These are phyloP conservation scores for Ophiorrhiza pumila DNA, from an alignment of 257 asterid species.

Conservation along the genomic window DNA sequence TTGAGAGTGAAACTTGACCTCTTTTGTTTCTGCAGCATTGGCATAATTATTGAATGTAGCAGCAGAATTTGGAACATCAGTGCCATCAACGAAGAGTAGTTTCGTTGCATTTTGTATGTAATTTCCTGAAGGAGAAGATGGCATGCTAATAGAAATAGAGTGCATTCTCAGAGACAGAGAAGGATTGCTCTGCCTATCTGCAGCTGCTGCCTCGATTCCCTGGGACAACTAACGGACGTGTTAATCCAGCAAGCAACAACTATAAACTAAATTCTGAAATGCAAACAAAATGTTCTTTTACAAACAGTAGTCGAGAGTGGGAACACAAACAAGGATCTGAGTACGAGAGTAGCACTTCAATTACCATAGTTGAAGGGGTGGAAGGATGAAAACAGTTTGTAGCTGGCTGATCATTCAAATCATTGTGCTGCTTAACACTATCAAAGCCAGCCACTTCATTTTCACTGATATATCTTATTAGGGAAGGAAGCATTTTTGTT, in stretches of 20 bases:
- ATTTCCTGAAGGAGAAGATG: slow-evolving; percentile 48
- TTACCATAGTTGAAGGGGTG: slow-evolving; percentile 29
- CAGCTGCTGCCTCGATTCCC: slow-evolving; percentile 13
- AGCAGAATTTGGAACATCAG: slow-evolving; percentile 19
- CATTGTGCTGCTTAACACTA: slow-evolving; percentile 14
- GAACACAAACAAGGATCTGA: too few relatives aligned
- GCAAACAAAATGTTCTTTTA: too few relatives aligned
- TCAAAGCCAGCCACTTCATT: slow-evolving; percentile 58
- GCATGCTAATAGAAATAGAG: slow-evolving; percentile 68
- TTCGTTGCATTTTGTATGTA: slow-evolving; percentile 29
- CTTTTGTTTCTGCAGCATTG: background rate
- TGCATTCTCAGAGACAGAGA: slow-evolving; percentile 16
- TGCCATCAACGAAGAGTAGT: slow-evolving; percentile 30
- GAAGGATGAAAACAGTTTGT: slow-evolving; percentile 17
- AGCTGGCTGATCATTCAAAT: slow-evolving; percentile 6
- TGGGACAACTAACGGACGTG: background rate
- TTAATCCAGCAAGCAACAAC: background rate
- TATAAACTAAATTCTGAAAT: too few relatives aligned
- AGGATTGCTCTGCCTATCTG: slow-evolving; percentile 1
- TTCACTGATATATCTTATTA: slow-evolving; percentile 42
- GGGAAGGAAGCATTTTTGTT: slow-evolving; percentile 38
- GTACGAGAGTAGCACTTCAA: too few relatives aligned
- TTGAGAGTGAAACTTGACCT: slow-evolving; percentile 52
- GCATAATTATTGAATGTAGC: too few relatives aligned
- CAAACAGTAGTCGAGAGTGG: too few relatives aligned